Evolutionary conservation across 495 filamentous ascomycete species (phyloP), one percentile per base, ranked within the genome.

Genomic region (Bacidia rubella): DNA sequence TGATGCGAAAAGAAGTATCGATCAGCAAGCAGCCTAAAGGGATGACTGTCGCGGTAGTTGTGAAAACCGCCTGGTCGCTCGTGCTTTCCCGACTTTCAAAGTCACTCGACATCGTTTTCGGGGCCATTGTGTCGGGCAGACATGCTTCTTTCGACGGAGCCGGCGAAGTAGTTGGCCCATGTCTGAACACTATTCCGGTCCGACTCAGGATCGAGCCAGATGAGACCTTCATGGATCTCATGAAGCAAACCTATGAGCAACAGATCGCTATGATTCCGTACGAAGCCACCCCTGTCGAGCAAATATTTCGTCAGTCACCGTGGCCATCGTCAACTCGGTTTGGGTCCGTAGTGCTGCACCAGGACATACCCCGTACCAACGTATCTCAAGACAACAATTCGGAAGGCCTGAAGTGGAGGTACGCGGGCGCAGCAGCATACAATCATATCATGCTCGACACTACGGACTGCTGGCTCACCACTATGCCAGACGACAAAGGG

Each of bases 1-100:
- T n/a, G n/a, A n/a, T n/a, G n/a, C n/a, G n/a, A n/a, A n/a, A n/a
- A n/a, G n/a, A n/a, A n/a, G n/a, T n/a, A n/a, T n/a, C n/a, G n/a
- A n/a, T n/a, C n/a, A n/a, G n/a, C n/a, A n/a, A n/a, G n/a, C n/a
- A n/a, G n/a, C n/a, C n/a, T n/a, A n/a, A n/a, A n/a, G n/a, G n/a
- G n/a, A n/a, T n/a, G n/a, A n/a, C n/a, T n/a, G n/a, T n/a, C n/a
- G n/a, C n/a, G n/a, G n/a, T n/a, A n/a, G n/a, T n/a, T n/a, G n/a
- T n/a, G n/a, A 59, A 59, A n/a, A 57, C 64, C 11, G 67, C 67
- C 0, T 68, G 65, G 64, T 60, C 68, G 24, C n/a, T 68, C 1
- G 52, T 67, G 15, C 49, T 65, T 24, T 58, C 61, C 11, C 15
- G 27, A 0, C 53, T 58, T 23, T 52, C 58, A 9, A 43, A 51